These are phyloP conservation scores for Pyricularia sp. DNA, from an alignment of 2,329 filamentous ascomycete genomes.

Conservation along the genomic window DNA sequence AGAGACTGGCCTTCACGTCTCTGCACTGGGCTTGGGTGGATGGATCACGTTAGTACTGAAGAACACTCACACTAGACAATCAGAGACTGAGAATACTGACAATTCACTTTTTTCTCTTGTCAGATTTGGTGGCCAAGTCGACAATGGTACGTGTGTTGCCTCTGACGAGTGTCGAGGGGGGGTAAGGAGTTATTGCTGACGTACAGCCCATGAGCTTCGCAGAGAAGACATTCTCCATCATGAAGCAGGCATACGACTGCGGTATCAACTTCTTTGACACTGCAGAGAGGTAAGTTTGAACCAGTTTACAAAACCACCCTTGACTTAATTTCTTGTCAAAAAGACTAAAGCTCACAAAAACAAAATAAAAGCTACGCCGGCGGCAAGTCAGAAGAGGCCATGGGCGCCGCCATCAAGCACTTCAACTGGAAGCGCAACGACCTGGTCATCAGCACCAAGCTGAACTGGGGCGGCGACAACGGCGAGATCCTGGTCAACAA, in stretches of 20 bases:
- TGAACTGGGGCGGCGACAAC: slow-evolving; percentile 50
- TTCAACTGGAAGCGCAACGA: slow-evolving; percentile 45
- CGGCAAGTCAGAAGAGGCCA: slow-evolving; percentile 39
- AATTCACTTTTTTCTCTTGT: not conserved
- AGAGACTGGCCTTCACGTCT: slow-evolving; percentile 55
- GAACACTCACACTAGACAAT: not conserved
- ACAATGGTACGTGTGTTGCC: slow-evolving; percentile 40
- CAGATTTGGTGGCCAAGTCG: slow-evolving; percentile 54
- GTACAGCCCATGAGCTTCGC: not conserved
- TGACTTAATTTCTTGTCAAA: not conserved
- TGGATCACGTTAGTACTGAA: slow-evolving; percentile 20
- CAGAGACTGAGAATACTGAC: not conserved
- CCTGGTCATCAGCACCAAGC: slow-evolving; percentile 43
- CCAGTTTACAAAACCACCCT: not conserved
- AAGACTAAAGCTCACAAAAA: not conserved
- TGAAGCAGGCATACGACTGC: slow-evolving; percentile 52
- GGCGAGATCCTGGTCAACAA: slow-evolving; percentile 49
- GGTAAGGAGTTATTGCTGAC: not conserved
- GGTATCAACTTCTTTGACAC: slow-evolving; percentile 59
- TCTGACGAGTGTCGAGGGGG: not conserved
- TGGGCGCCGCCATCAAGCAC: slow-evolving; percentile 42
- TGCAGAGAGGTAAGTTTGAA: slow-evolving; percentile 33
- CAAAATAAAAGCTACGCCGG: slow-evolving; percentile 26
- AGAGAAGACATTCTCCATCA: slow-evolving; percentile 41
- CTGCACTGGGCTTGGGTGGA: slow-evolving; percentile 54